Evolutionary conservation across 2,329 filamentous ascomycete species (phyloP).

Genomic region (Pyrenochaeta sp.): DNA sequence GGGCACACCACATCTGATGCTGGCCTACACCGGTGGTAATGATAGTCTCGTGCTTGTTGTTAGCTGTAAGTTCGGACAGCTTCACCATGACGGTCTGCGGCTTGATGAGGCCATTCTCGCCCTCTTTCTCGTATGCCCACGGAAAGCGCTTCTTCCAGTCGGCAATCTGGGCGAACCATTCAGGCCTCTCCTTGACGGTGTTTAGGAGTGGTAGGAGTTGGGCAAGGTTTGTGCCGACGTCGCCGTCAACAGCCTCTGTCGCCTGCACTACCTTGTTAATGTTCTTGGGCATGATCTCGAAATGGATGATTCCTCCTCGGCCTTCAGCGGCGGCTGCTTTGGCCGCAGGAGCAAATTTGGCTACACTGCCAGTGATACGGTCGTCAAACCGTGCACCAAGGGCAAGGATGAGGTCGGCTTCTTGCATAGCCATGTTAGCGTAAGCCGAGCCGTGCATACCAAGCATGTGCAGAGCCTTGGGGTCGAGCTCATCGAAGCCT

Average conservation of each 20-base stretch:
- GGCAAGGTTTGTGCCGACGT: slow-evolving; percentile 81
- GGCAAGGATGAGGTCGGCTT: slow-evolving; percentile 94
- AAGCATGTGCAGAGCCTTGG: slow-evolving; percentile 96
- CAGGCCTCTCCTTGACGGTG: slow-evolving; percentile 70
- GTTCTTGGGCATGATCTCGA: slow-evolving; percentile 99
- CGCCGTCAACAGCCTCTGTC: slow-evolving; percentile 93
- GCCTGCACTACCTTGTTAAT: slow-evolving; percentile 99
- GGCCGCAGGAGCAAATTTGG: slow-evolving; percentile 89
- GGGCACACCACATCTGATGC: slow-evolving; percentile 98
- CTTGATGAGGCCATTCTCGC: slow-evolving; percentile 83
- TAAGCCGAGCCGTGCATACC: slow-evolving; percentile 98
- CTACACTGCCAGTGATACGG: slow-evolving; percentile 82
- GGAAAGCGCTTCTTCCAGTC: slow-evolving; percentile 94
- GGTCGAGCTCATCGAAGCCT: slow-evolving; percentile 89
- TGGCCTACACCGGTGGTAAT: slow-evolving; percentile 96
- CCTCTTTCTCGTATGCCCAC: slow-evolving; percentile 82
- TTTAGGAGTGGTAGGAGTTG: slow-evolving; percentile 78
- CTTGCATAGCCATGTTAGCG: slow-evolving; percentile 97
- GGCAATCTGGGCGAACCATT: slow-evolving; percentile 90
- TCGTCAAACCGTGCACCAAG: slow-evolving; percentile 95
- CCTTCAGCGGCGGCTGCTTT: slow-evolving; percentile 84
- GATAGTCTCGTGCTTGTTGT: slow-evolving; percentile 83
- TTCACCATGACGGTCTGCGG: slow-evolving; percentile 92
- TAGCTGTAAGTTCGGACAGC: slow-evolving; percentile 81
- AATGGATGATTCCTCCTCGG: slow-evolving; percentile 94